A percentile compares a stretch with the other conserved stretches of the same genome.
Evolutionary conservation across 495 filamentous ascomycete genomes (phyloP).

Genomic region (Trypethelium eluteriae): DNA sequence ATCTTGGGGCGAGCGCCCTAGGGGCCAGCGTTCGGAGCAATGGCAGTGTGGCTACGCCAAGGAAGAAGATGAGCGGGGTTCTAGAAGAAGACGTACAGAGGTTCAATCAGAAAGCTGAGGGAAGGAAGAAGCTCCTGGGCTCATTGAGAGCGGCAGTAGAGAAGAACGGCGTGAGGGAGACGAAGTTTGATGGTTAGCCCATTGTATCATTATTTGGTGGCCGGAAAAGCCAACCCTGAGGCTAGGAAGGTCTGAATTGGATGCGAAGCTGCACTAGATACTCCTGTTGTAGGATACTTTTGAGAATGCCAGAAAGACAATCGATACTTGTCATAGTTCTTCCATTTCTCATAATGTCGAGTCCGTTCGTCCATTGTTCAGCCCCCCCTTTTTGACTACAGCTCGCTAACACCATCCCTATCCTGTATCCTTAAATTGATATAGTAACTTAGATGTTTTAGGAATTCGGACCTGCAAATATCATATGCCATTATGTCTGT

Average conservation of each 20-base stretch:
- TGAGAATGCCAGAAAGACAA: too few species aligned
- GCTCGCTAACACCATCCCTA: too few species aligned
- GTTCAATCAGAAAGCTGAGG: conserved; percentile 51
- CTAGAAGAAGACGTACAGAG: conserved; percentile 46
- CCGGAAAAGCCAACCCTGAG: neutral
- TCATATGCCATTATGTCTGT: too few species aligned
- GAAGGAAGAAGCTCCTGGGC: conserved; percentile 47
- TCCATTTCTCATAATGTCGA: too few species aligned
- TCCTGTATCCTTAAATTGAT: too few species aligned
- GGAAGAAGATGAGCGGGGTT: conserved; percentile 25
- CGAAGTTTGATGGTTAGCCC: conserved; percentile 13
- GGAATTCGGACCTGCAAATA: too few species aligned
- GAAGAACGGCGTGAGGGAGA: conserved; percentile 30
- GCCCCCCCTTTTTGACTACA: too few species aligned
- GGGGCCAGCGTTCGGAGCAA: conserved; percentile 41
- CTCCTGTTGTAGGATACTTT: neutral
- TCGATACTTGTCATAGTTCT: too few species aligned
- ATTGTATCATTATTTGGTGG: neutral
- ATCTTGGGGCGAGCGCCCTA: conserved; percentile 39
- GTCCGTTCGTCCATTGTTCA: too few species aligned
- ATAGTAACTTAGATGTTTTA: too few species aligned
- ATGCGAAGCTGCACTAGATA: neutral
- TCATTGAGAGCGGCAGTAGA: conserved; percentile 36
- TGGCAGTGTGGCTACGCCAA: conserved; percentile 39
- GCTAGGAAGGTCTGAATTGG: neutral